These are phyloP conservation scores for Pythium rishiriense DNA, from an alignment of 352 stramenopile species.

Conservation along the genomic window DNA sequence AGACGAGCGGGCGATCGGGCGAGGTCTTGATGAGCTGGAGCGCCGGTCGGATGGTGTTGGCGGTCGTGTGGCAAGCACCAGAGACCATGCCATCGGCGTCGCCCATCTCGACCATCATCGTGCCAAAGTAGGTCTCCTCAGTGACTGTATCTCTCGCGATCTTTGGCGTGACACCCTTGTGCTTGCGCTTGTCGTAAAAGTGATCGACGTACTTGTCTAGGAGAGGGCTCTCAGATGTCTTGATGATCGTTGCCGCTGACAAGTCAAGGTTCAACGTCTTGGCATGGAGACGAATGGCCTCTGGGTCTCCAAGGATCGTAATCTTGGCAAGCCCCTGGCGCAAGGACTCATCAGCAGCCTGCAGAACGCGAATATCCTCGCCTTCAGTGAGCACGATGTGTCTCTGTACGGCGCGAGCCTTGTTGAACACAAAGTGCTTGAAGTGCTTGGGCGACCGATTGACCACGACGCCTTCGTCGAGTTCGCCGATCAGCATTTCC, in stretches of 20 bases:
- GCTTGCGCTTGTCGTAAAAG: conserved; percentile 79
- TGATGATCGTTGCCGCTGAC: conserved; percentile 57
- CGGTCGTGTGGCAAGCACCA: conserved; percentile 80
- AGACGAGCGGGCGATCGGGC: conserved; percentile 51
- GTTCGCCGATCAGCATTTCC: conserved; percentile 62
- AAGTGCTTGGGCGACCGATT: conserved; percentile 84
- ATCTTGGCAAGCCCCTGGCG: conserved; percentile 66
- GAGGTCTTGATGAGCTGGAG: conserved; percentile 88
- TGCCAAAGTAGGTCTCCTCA: conserved; percentile 84
- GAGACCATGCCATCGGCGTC: conserved; percentile 87
- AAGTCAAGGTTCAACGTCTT: conserved; percentile 70
- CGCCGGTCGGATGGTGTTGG: conserved; percentile 87
- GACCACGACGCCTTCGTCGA: conserved; percentile 59
- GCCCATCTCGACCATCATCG: conserved; percentile 82
- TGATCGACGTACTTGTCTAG: conserved; percentile 56
- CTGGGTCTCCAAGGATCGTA: conserved; percentile 76
- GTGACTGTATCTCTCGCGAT: conserved; percentile 52
- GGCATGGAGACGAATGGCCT: conserved; percentile 63
- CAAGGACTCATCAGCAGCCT: conserved; percentile 74
- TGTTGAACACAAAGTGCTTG: conserved; percentile 82
- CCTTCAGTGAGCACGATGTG: conserved; percentile 89
- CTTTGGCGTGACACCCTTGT: conserved; percentile 77
- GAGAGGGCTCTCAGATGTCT: conserved; percentile 47
- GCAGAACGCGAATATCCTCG: conserved; percentile 77
- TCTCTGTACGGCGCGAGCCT: conserved; percentile 63